Percentiles rank a stretch among this genome's conserved stretches.
These are phyloP conservation scores for Hordeum pubiflorum DNA, from an alignment of 202 grass and related monocot species.

Conservation along the genomic window DNA sequence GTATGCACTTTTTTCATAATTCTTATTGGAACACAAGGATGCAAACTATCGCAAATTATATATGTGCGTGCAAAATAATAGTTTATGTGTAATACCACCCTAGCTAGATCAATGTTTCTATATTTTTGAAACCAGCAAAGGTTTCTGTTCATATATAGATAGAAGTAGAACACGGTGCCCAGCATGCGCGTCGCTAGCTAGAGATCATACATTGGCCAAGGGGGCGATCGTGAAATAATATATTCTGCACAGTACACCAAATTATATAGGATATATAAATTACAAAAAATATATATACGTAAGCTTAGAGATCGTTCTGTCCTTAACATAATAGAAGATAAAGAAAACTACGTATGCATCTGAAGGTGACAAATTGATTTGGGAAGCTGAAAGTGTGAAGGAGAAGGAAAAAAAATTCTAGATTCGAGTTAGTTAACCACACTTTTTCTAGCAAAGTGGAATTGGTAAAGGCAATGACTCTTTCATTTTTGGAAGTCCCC, in stretches of 20 bases:
- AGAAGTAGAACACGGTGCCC: background rate
- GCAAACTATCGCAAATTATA: background rate
- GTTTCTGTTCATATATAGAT: background rate
- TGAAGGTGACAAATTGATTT: background rate
- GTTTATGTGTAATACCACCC: background rate
- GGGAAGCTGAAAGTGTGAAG: background rate
- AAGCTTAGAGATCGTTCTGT: background rate
- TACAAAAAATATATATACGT: background rate
- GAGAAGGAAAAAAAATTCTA: background rate
- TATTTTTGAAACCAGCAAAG: background rate
- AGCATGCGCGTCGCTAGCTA: background rate
- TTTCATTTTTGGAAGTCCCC: constrained; percentile 14
- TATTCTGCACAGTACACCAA: too few relatives aligned
- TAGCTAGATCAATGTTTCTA: background rate
- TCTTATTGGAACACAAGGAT: background rate
- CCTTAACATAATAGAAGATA: background rate
- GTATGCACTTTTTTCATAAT: background rate
- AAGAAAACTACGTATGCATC: background rate
- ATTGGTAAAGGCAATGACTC: background rate
- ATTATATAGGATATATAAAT: background rate
- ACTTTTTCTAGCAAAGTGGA: background rate
- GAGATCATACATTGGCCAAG: background rate
- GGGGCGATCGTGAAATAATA: background rate
- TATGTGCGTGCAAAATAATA: background rate
- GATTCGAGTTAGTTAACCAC: background rate